Percentiles rank a stretch among this genome's conserved stretches.
phyloP scores from a whole-genome alignment of 2,329 filamentous ascomycete species.

The Diaporthe vaccinii region DNA sequence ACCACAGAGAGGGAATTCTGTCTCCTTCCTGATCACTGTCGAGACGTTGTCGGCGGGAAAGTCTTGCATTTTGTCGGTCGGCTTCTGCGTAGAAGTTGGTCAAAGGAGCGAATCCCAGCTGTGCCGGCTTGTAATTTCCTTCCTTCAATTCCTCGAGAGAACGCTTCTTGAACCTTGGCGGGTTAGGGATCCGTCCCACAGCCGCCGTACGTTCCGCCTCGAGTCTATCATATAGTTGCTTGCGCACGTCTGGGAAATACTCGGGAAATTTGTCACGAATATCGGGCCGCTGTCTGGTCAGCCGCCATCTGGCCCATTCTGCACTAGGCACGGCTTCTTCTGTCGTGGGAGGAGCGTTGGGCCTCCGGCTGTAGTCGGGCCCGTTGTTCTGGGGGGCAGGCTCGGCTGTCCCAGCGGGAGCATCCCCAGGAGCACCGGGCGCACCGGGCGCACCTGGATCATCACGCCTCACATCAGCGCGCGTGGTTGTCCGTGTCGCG shows the following conservation, averaged over 20 bases:
- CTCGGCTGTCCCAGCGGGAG: neutral
- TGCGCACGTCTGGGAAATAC: slow-evolving; percentile 29
- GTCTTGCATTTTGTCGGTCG: slow-evolving; percentile 5
- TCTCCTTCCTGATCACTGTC: slow-evolving; percentile 22
- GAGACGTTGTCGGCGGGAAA: slow-evolving; percentile 14
- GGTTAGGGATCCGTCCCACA: neutral
- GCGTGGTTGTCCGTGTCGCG: neutral
- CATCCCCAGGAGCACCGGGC: neutral
- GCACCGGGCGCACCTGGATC: neutral
- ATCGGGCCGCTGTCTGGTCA: slow-evolving; percentile 36
- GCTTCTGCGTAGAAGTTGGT: neutral
- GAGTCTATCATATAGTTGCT: slow-evolving; percentile 6
- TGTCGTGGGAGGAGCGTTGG: slow-evolving; percentile 29
- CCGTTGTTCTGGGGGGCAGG: too few relatives aligned
- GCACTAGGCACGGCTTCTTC: slow-evolving; percentile 30
- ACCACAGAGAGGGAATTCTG: slow-evolving; percentile 37
- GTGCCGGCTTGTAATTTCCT: slow-evolving; percentile 1
- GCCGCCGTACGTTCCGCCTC: neutral
- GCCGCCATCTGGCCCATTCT: slow-evolving; percentile 36
- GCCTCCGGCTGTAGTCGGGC: slow-evolving; percentile 14
- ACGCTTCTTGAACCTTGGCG: slow-evolving; percentile 12
- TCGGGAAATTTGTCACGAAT: slow-evolving; percentile 18
- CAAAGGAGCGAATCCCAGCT: slow-evolving; percentile 29
- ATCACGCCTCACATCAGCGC: neutral
- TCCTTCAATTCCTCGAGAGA: slow-evolving; percentile 23